Conservation (phyloP, 257 asterid genomes). For the Parsonsia alboflavescens region DNA sequence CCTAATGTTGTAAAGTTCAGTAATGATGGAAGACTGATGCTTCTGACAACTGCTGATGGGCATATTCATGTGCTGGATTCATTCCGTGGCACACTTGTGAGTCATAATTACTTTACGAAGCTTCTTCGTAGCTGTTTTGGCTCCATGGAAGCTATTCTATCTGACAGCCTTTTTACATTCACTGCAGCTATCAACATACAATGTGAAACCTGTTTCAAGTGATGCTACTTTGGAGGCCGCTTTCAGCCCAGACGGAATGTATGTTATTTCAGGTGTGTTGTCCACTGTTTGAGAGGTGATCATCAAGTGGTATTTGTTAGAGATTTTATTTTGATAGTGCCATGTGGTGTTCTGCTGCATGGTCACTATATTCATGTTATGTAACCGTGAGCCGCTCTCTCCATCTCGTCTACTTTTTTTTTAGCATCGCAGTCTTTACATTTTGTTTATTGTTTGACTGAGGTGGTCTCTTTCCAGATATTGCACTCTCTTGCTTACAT, state of each 20-base stretch:
- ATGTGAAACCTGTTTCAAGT: slow-evolving; percentile 76
- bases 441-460: neutral
- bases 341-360: neutral
- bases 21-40: slow-evolving; percentile 90
- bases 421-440: neutral
- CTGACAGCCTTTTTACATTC: slow-evolving; percentile 13
- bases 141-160: slow-evolving; percentile 10
- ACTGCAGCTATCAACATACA: slow-evolving; percentile 61
- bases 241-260: slow-evolving; percentile 95
- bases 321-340: slow-evolving; percentile 1
- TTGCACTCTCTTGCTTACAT: neutral
- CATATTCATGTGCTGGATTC: slow-evolving; percentile 90
- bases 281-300: slow-evolving; percentile 1
- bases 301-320: neutral
- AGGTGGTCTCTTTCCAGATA: neutral
- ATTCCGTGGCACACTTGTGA: slow-evolving; percentile 80
- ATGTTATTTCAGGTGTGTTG: slow-evolving; percentile 72
- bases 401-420: neutral
- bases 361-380: neutral
- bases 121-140: slow-evolving; percentile 1
- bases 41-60: slow-evolving; percentile 80
- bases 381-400: neutral
- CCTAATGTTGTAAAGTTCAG: slow-evolving; percentile 88
- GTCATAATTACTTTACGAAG: slow-evolving; percentile 21
- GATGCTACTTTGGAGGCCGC: slow-evolving; percentile 87